phyloP scores from a whole-genome alignment of 768 basidiomycete genomes.

The Boletus pseudo-olivaceus region DNA sequence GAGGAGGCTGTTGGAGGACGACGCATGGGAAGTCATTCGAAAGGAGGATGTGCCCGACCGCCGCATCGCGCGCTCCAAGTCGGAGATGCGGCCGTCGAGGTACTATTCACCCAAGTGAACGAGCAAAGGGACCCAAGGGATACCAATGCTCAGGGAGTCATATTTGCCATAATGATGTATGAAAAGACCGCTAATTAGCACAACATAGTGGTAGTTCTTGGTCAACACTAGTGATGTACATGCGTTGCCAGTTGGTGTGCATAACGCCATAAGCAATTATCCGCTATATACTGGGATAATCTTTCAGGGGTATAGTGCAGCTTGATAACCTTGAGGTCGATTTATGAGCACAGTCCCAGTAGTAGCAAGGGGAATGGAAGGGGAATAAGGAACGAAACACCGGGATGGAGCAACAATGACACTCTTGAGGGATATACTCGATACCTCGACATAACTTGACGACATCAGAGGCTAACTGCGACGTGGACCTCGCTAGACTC shows the following conservation, averaged over 20 bases:
- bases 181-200: background rate
- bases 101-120: conserved; percentile 15
- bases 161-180: background rate
- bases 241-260: background rate
- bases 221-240: no score
- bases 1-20: conserved; percentile 18
- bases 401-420: background rate
- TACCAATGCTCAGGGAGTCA: background rate
- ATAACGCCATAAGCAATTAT: background rate
- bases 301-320: no score
- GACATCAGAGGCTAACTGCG: background rate
- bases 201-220: no score
- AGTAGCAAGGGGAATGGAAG: background rate
- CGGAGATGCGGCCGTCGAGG: conserved; percentile 23
- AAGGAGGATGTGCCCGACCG: conserved; percentile 5
- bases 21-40: conserved; percentile 13
- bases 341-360: background rate
- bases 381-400: background rate
- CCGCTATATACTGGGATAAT: no score
- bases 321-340: background rate
- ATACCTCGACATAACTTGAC: background rate
- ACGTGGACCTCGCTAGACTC: background rate
- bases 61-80: conserved; percentile 23
- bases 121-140: background rate
- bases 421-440: background rate